Conservation (phyloP, 2,329 filamentous ascomycete species). For the Monilinia fructicola region DNA sequence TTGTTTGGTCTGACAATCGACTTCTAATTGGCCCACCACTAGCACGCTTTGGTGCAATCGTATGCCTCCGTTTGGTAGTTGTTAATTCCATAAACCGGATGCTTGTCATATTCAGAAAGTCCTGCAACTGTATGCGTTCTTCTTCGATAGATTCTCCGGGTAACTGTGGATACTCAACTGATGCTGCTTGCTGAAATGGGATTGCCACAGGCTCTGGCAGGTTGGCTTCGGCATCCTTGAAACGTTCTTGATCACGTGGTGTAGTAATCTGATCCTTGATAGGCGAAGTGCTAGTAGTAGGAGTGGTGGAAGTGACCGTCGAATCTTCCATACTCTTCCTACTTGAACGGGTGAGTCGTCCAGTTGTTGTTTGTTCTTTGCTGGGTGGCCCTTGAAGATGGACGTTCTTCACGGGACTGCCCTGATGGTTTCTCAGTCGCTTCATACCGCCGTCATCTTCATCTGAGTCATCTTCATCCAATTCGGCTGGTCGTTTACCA, state of each 20-base stretch:
- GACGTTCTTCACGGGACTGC: slow-evolving; percentile 75
- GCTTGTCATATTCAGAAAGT: slow-evolving; percentile 92
- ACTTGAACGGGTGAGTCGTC: slow-evolving; percentile 54
- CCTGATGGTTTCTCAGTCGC: slow-evolving; percentile 67
- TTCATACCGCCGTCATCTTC: slow-evolving; percentile 63
- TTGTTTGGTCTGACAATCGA: slow-evolving; percentile 41
- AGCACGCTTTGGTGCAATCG: slow-evolving; percentile 59
- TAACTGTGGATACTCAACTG: slow-evolving; percentile 51
- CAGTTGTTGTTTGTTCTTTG: slow-evolving; percentile 64
- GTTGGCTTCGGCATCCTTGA: slow-evolving; percentile 52
- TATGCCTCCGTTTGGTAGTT: slow-evolving; percentile 91
- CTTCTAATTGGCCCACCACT: slow-evolving; percentile 39
- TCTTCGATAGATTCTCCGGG: slow-evolving; percentile 43
- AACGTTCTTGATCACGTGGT: slow-evolving; percentile 56
- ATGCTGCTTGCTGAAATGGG: slow-evolving; percentile 44
- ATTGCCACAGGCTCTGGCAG: slow-evolving; percentile 44
- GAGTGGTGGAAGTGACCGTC: slow-evolving; percentile 42
- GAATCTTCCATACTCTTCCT: slow-evolving; percentile 49
- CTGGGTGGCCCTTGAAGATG: slow-evolving; percentile 67
- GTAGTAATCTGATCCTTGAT: slow-evolving; percentile 51
- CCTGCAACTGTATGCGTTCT: slow-evolving; percentile 76
- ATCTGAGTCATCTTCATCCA: slow-evolving; percentile 64
- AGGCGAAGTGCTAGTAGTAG: slow-evolving; percentile 51
- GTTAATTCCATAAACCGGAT: slow-evolving; percentile 98
- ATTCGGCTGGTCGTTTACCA: slow-evolving; percentile 70